Conservation (phyloP, 495 filamentous ascomycete species). For the Neurospora pannonica region DNA sequence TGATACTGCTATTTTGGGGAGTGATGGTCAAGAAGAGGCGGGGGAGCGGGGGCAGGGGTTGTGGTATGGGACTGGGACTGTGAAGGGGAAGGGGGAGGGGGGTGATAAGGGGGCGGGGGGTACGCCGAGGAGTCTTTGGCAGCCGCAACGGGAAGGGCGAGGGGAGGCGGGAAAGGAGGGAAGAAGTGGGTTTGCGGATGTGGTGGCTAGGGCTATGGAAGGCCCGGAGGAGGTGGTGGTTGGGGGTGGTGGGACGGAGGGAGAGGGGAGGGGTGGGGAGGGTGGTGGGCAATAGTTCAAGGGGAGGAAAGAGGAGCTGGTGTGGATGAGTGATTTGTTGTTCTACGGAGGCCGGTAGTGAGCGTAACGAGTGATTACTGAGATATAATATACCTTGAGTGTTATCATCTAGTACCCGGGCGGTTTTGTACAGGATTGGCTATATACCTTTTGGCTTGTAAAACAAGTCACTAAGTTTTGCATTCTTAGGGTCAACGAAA, state of each 20-base stretch:
- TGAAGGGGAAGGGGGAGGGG: not conserved
- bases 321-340: too few species aligned
- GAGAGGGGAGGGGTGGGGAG: not conserved
- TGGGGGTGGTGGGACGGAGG: not conserved
- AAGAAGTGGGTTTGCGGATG: slow-evolving; percentile 7
- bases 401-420: not conserved
- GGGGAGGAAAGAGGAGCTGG: not conserved
- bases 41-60: not conserved
- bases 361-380: not conserved
- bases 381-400: not conserved
- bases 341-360: not conserved
- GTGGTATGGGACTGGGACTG: not conserved
- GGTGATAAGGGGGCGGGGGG: not conserved
- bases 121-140: not conserved
- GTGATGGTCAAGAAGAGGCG: not conserved
- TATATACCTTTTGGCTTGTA: not conserved
- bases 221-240: not conserved
- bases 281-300: not conserved
- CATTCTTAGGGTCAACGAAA: not conserved
- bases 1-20: not conserved
- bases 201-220: slow-evolving; percentile 11
- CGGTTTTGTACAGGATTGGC: not conserved
- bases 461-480: not conserved
- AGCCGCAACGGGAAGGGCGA: not conserved
- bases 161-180: not conserved